Evolutionary conservation across 2,329 filamentous ascomycete genomes (phyloP), one percentile per base, ranked within the genome.

Genomic region (Zalaria obscura): DNA sequence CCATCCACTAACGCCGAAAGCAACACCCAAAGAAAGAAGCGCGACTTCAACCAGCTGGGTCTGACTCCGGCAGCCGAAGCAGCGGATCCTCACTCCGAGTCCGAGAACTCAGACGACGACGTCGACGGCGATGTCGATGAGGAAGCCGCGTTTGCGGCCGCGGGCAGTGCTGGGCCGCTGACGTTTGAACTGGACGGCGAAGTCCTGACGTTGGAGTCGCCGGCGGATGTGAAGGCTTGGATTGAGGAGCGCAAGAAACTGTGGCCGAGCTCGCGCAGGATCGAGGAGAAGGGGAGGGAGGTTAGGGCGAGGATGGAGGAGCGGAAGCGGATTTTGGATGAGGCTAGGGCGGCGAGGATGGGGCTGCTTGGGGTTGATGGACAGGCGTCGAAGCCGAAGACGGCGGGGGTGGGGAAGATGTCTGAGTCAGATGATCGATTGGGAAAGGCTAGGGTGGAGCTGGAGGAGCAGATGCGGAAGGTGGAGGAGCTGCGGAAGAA

Each of bases 171-270:
- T 6, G 43, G 36, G 25, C 43, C 43, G 25, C 51, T 72, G 28
- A 62, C 66, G 29, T 70, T 80, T 47, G 70, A 73, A 42, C 74
- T 76, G 50, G 66, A 69, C 48, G 72, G 73, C n/a, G 58, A 68
- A 51, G 66, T 72, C 36, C 56, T 72, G 3, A 69, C 64, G 0
- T 56, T 80, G 25, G 66, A 68, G 41, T 69, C 68, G 5, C 57
- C 70, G 10, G 74, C 75, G 44, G 87, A 95, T 54, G 70, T 95
- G 42, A 73, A 76, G 25, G 75, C 76, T 5, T 96, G 86, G 77
- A 76, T 93, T 47, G 77, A 77, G 39, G 86, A 94, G 59, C 77
- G 89, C 45, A 81, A 73, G 55, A 80, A 76, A 49, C 79, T 80
- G 40, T 96, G 76, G 57, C 89, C 89, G 2, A 95, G 88, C 2